These are phyloP conservation scores for Zygosaccharomyces bisporus DNA, from an alignment of 805 yeast species.

Conservation along the genomic window DNA sequence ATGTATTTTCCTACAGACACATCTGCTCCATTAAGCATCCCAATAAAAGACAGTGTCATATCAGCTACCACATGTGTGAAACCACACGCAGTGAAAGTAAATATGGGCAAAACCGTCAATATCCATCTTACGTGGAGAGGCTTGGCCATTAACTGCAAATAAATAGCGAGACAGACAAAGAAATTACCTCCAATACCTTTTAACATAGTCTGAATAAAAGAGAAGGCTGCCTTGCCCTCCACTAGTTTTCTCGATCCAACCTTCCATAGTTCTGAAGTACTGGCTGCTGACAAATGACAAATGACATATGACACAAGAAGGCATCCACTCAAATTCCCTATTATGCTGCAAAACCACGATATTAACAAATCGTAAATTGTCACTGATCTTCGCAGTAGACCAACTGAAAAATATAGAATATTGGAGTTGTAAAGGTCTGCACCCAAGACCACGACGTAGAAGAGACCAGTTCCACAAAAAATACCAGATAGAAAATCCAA, in stretches of 20 bases:
- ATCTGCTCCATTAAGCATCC: conserved; percentile 62
- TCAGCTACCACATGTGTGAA: conserved; percentile 82
- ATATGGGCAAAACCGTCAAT: conserved; percentile 62
- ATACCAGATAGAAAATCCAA: conserved; percentile 55
- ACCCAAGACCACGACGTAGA: conserved; percentile 72
- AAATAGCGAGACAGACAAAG: conserved; percentile 70
- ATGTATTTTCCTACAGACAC: conserved; percentile 59
- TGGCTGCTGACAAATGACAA: conserved; percentile 52
- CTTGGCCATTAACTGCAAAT: conserved; percentile 71
- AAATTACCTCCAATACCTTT: conserved; percentile 75
- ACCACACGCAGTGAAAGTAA: conserved; percentile 75
- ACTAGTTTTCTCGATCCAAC: conserved; percentile 47
- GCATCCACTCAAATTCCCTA: conserved; percentile 60
- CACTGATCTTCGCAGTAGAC: conserved; percentile 65
- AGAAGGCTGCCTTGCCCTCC: conserved; percentile 41
- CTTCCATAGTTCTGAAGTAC: conserved; percentile 41
- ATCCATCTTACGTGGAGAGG: conserved; percentile 73
- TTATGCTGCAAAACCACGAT: conserved; percentile 65
- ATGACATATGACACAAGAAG: conserved; percentile 64
- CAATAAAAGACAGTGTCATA: conserved; percentile 65
- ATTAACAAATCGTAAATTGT: conserved; percentile 56
- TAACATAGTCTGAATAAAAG: conserved; percentile 62
- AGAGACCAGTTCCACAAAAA: conserved; percentile 66
- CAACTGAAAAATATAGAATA: conserved; percentile 66
- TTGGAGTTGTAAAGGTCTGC: conserved; percentile 74